Conservation (phyloP, 345 rosid genomes). For the Eucalyptus sp. region DNA sequence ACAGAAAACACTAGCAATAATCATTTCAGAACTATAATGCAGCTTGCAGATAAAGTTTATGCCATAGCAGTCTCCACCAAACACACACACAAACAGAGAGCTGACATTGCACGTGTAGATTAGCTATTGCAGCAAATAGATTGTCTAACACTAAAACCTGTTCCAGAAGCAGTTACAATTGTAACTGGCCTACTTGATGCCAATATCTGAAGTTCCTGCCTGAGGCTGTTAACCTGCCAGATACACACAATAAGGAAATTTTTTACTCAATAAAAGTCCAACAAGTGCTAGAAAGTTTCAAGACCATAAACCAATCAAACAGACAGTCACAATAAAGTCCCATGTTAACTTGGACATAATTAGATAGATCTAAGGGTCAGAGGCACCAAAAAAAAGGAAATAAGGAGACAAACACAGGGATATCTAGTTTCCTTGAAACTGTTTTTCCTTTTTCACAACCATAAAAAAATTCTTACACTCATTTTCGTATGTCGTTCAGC, state of each 20-base stretch:
- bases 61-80: background rate
- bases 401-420: background rate
- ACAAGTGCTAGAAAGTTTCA: background rate
- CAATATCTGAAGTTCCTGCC: slow-evolving; percentile 57
- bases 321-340: background rate
- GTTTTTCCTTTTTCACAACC: background rate
- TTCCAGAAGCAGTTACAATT: slow-evolving; percentile 54
- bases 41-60: background rate
- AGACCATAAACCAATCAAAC: background rate
- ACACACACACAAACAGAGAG: background rate
- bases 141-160: slow-evolving; percentile 25
- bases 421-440: background rate
- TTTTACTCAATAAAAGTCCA: background rate
- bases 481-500: background rate
- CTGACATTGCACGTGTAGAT: background rate
- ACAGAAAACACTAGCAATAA: background rate
- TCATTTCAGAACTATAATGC: background rate
- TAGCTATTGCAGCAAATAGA: background rate
- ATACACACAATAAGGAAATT: background rate
- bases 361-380: background rate
- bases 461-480: background rate
- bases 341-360: background rate
- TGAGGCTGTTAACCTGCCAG: slow-evolving; percentile 62
- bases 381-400: background rate
- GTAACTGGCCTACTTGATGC: slow-evolving; percentile 53